These are phyloP conservation scores for Cladosporium sp. DNA, from an alignment of 2,329 filamentous ascomycete species.

Conservation along the genomic window DNA sequence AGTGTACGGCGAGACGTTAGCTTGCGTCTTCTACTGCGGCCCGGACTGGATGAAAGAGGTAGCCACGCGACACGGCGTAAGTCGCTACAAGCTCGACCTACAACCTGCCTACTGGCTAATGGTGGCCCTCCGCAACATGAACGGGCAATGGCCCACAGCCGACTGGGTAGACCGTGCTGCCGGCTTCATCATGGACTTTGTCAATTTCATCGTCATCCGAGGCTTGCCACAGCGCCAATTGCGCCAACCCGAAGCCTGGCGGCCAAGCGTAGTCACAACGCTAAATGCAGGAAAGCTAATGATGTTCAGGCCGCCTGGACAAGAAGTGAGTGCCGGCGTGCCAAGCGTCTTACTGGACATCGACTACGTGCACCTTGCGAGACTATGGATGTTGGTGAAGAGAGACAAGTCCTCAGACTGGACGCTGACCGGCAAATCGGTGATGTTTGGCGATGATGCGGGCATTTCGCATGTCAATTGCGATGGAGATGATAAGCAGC, in stretches of 20 bases:
- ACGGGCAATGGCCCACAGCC: slow-evolving; percentile 25
- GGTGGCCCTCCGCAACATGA: slow-evolving; percentile 35
- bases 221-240: slow-evolving; percentile 30
- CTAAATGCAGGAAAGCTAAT: slow-evolving; percentile 24
- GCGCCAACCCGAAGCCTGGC: slow-evolving; percentile 25
- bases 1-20: slow-evolving; percentile 39
- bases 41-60: slow-evolving; percentile 37
- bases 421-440: slow-evolving; percentile 38
- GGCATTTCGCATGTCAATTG: slow-evolving; percentile 23
- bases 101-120: slow-evolving; percentile 29
- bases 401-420: slow-evolving; percentile 29
- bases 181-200: slow-evolving; percentile 32
- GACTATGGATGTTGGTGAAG: slow-evolving; percentile 37
- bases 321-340: slow-evolving; percentile 22
- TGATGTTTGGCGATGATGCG: slow-evolving; percentile 37
- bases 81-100: slow-evolving; percentile 29
- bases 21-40: slow-evolving; percentile 38
- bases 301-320: slow-evolving; percentile 26
- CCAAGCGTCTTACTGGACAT: slow-evolving; percentile 27
- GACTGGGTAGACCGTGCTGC: slow-evolving; percentile 27
- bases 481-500: slow-evolving; percentile 18
- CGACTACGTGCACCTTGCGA: slow-evolving; percentile 31
- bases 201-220: slow-evolving; percentile 32
- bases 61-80: slow-evolving; percentile 29
- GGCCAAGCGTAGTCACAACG: slow-evolving; percentile 25